A percentile compares a stretch with the other conserved stretches of the same genome.
Evolutionary conservation across 305 asterid species (phyloP).

Genomic region (Solanum chacoense): DNA sequence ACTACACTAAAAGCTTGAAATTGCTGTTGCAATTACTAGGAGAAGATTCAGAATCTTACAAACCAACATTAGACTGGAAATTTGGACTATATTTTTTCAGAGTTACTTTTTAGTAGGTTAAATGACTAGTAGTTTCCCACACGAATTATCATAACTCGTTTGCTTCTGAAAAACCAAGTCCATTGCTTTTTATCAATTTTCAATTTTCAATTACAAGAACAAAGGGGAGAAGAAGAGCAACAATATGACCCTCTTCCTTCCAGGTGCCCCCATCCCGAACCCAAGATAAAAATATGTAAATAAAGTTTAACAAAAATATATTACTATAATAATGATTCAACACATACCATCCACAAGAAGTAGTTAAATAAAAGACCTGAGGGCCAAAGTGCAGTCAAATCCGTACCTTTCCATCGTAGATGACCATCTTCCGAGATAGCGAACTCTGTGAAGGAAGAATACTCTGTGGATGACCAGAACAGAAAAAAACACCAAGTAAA

Average conservation of each 20-base stretch:
- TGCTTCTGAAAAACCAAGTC: background rate
- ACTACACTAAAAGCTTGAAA: background rate
- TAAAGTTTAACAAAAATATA: background rate
- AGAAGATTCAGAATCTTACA: background rate
- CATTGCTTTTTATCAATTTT: background rate
- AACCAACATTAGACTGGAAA: background rate
- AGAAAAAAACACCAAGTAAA: background rate
- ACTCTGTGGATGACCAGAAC: background rate
- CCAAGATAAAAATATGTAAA: background rate
- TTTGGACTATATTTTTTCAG: background rate
- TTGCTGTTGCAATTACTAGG: background rate
- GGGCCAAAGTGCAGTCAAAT: background rate
- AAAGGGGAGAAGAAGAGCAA: background rate
- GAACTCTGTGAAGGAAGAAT: conserved; percentile 15
- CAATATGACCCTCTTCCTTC: background rate
- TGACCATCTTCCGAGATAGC: conserved; percentile 26
- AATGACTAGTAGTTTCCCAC: background rate
- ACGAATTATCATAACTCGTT: background rate
- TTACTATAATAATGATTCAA: background rate
- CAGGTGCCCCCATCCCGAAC: background rate
- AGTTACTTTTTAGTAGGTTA: background rate
- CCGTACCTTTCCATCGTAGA: conserved; percentile 49
- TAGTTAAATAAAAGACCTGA: background rate
- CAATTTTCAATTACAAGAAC: background rate
- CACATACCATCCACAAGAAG: background rate